Percentiles rank a stretch among this genome's conserved stretches.
Evolutionary conservation across 129 eudicot genomes (phyloP).

Genomic region (Helianthus tuberosus): DNA sequence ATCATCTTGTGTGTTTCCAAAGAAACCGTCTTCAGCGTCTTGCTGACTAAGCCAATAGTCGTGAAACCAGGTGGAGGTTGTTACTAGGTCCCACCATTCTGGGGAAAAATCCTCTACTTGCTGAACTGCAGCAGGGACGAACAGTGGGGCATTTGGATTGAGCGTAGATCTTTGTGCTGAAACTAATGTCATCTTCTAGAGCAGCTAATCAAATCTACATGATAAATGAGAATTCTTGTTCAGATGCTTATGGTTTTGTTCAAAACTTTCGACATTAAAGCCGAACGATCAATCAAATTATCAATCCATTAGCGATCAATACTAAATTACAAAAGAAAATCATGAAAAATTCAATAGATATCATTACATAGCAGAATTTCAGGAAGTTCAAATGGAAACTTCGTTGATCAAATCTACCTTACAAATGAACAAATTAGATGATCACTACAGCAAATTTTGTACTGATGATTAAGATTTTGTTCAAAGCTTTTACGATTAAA

Average conservation of each 20-base stretch:
- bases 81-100: slow-evolving; percentile 93
- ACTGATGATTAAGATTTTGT: too few relatives aligned
- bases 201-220: slow-evolving; percentile 11
- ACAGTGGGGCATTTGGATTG: slow-evolving; percentile 91
- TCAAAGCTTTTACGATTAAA: too few relatives aligned
- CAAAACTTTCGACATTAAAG: not conserved
- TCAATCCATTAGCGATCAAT: not conserved
- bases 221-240: not conserved
- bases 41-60: slow-evolving; percentile 94
- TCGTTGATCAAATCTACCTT: too few relatives aligned
- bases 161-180: slow-evolving; percentile 65
- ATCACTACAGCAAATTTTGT: too few relatives aligned
- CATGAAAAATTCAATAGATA: too few relatives aligned
- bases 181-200: slow-evolving; percentile 57
- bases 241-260: not conserved
- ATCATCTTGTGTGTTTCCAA: slow-evolving; percentile 41
- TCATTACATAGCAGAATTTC: too few relatives aligned
- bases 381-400: too few relatives aligned
- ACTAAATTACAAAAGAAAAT: not conserved
- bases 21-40: slow-evolving; percentile 67
- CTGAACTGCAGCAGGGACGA: slow-evolving; percentile 77
- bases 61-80: slow-evolving; percentile 81
- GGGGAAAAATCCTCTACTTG: slow-evolving; percentile 97
- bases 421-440: too few relatives aligned
- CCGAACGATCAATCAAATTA: not conserved